Evolutionary conservation across 257 asterid genomes (phyloP).

Genomic region (Rubia yunnanensis): DNA sequence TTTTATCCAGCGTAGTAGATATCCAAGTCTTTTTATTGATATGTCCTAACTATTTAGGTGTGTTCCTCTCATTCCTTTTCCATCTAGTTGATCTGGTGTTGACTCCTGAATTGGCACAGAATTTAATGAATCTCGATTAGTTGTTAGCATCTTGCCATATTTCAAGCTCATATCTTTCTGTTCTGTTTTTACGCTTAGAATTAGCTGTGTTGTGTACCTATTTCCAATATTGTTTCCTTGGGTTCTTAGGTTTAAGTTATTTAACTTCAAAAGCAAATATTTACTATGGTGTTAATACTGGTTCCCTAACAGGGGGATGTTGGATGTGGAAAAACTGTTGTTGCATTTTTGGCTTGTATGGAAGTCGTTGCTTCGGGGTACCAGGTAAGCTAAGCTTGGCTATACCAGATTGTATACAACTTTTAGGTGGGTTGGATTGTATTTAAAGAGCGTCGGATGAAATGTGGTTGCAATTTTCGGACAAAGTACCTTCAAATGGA

Average conservation of each 20-base stretch:
- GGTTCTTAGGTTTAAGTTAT: not conserved
- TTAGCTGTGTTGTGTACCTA: not conserved
- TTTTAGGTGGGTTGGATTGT: not conserved
- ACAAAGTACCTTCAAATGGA: not conserved
- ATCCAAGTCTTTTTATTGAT: not conserved
- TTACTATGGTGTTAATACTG: constrained; percentile 1
- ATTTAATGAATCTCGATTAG: not conserved
- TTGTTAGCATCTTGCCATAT: not conserved
- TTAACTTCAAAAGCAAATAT: not conserved
- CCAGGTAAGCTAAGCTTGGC: constrained; percentile 36
- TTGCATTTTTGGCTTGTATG: constrained; percentile 93
- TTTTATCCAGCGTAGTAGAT: not conserved
- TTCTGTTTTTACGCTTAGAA: not conserved
- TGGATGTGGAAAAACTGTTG: constrained; percentile 97
- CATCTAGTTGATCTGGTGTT: not conserved
- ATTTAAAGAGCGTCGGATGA: not conserved
- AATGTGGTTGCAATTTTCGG: not conserved
- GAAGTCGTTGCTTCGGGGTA: constrained; percentile 86
- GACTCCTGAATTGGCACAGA: not conserved
- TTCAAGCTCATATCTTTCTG: not conserved
- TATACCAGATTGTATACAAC: not conserved
- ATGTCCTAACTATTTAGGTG: not conserved
- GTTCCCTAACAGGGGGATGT: constrained; percentile 69
- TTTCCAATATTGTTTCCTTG: not conserved
- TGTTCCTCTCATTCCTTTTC: not conserved